Base-by-base conservation (phyloP, 2,329 filamentous ascomycete species). In the Exophiala sp. region DNA sequence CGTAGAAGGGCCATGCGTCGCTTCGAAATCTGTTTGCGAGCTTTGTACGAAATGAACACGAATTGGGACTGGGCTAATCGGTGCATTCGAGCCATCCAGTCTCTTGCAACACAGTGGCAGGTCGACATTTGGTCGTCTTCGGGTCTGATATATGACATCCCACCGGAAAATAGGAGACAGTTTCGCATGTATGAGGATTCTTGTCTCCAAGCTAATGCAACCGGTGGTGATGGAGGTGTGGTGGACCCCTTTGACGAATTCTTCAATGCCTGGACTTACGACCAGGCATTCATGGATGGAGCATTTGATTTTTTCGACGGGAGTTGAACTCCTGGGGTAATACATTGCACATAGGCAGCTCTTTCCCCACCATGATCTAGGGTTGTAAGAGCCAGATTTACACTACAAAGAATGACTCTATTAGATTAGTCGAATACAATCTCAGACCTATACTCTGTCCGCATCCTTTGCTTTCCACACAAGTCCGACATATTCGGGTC, bases 241-340 rank as follows among this genome's bases (percentile, higher is more conserved):
- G 20, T 24, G 2, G 43, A 47, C 43, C 43, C 43, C 4, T 47
- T 47, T 47, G 43, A 47, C 43, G 43, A 47, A 34, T 47, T 47
- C 29, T 47, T 47, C 14, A 47, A 32, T 32, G 43, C 43, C 8
- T 47, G 43, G 43, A 34, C 29, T 12, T 33, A 47, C 16, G 43
- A 47, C 33, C 43, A 47, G 16, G 20, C 80, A 1, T 66, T 85
- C 3, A 53, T 76, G 35, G 74, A 78, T 29, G 82, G 82, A 6
- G 65, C 43, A 2, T 47, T 47, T 29, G 43, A 47, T 11, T 47
- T 47, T 24, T 47, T 47, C 20, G 12, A 12, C 8, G 36, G 18
- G 11, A n/a, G 12, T 39, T 39, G 11, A 12, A 18, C 16, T 18
- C 16, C 16, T 18, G 16, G 16, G 16, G 16, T 18, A 18, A 18